Percentiles rank a stretch among this genome's conserved stretches.
These are phyloP conservation scores for Mycena rebaudengoi DNA, from an alignment of 768 basidiomycete species.

Conservation along the genomic window DNA sequence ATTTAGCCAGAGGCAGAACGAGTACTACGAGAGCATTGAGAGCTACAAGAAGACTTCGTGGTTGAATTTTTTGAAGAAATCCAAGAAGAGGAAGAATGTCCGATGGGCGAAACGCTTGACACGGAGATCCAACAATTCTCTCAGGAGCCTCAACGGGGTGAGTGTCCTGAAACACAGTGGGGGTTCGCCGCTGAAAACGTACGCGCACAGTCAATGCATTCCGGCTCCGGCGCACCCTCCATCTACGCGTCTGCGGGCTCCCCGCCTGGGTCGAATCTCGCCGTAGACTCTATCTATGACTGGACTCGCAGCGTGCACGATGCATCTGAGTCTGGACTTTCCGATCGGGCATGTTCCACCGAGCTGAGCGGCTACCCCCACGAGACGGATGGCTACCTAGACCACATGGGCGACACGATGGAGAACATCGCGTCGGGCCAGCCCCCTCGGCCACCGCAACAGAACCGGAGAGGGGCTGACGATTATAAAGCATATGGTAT, in stretches of 20 bases:
- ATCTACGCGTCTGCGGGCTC: constrained; percentile 1
- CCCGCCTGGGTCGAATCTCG: background rate
- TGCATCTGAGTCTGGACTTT: too few species aligned
- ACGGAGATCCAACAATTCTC: background rate
- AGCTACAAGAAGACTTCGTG: constrained; percentile 4
- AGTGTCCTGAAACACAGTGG: background rate
- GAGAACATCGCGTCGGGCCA: too few species aligned
- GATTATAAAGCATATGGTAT: constrained; percentile 70
- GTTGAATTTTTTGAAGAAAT: background rate
- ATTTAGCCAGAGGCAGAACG: background rate
- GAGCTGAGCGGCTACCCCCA: too few species aligned
- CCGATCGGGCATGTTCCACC: too few species aligned
- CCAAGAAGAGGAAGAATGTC: background rate
- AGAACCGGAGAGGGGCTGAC: constrained; percentile 67
- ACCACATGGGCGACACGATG: too few species aligned
- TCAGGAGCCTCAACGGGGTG: constrained; percentile 8
- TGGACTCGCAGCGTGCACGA: background rate
- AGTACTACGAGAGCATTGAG: background rate
- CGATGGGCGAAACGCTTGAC: background rate
- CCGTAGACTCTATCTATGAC: background rate
- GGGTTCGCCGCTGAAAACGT: too few species aligned
- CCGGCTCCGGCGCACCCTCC: constrained; percentile 8
- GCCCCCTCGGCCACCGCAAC: too few species aligned
- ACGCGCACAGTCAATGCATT: background rate
- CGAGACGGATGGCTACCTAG: too few species aligned